Evolutionary conservation across 805 yeast genomes (phyloP).

Genomic region (Schizosaccharomyces cryophilus): DNA sequence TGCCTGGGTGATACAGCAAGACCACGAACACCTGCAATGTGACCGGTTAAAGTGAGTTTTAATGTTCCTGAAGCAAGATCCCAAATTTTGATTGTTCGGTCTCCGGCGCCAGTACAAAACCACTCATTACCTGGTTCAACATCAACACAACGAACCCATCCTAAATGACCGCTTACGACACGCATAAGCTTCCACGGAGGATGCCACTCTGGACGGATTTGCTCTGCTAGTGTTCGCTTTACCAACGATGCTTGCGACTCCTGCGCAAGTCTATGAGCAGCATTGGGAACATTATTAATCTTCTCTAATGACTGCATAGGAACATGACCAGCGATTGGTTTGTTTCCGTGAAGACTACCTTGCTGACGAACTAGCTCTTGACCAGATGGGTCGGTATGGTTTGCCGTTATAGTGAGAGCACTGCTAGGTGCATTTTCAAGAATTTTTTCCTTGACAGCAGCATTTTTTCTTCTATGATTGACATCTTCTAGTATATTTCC

Average conservation of each 20-base stretch:
- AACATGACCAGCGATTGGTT: neutral
- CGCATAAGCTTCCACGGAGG: constrained; percentile 48
- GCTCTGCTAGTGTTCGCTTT: neutral
- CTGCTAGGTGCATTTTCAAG: neutral
- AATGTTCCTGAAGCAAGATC: constrained; percentile 48
- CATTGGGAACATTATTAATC: neutral
- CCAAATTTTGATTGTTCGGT: constrained; percentile 77
- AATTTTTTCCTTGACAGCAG: neutral
- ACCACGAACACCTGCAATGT: constrained; percentile 68
- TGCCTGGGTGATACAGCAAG: constrained; percentile 45
- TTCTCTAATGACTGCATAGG: neutral
- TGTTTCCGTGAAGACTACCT: neutral
- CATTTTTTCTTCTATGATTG: neutral
- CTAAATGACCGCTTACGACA: constrained; percentile 70
- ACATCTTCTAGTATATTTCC: neutral
- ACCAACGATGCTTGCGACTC: neutral
- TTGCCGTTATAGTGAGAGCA: neutral
- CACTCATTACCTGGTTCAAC: constrained; percentile 73
- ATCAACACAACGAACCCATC: constrained; percentile 70
- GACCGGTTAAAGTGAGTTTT: constrained; percentile 66
- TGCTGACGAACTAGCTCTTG: neutral
- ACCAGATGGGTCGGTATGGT: neutral
- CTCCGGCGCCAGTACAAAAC: constrained; percentile 82
- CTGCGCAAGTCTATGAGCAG: neutral
- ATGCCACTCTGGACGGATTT: constrained; percentile 19